Evolutionary conservation across 306 rosid genomes (phyloP).

Genomic region (Dryas alaskensis): DNA sequence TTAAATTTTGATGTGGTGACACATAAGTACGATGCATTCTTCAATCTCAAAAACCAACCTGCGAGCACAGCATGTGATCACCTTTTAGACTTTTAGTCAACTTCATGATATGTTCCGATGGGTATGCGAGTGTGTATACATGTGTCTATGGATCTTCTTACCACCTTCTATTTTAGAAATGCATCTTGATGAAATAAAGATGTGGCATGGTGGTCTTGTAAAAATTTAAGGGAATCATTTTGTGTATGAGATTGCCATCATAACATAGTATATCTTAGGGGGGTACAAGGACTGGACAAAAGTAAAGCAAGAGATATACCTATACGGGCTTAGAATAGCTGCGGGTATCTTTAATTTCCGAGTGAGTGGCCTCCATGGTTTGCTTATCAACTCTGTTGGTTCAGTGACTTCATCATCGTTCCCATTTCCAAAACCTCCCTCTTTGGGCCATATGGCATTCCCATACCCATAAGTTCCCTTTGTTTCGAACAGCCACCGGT

Average conservation of each 20-base stretch:
- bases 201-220: background rate
- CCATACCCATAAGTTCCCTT: slow-evolving; percentile 97
- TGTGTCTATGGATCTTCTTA: background rate
- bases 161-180: background rate
- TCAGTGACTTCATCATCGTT: slow-evolving; percentile 52
- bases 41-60: background rate
- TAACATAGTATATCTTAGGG: background rate
- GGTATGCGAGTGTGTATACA: background rate
- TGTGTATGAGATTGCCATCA: background rate
- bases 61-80: background rate
- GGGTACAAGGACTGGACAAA: background rate
- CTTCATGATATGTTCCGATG: background rate
- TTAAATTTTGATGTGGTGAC: background rate
- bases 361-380: slow-evolving; percentile 94
- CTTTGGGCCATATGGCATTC: slow-evolving; percentile 93
- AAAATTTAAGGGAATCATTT: background rate
- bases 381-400: slow-evolving; percentile 64
- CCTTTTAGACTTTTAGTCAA: too few species aligned
- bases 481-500: slow-evolving; percentile 90
- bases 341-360: slow-evolving; percentile 91
- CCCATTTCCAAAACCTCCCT: slow-evolving; percentile 67
- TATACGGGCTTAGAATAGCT: slow-evolving; percentile 83
- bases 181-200: background rate
- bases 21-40: background rate
- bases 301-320: slow-evolving; percentile 41